These are phyloP conservation scores for Acer negundo DNA, from an alignment of 345 rosid genomes.

Conservation along the genomic window DNA sequence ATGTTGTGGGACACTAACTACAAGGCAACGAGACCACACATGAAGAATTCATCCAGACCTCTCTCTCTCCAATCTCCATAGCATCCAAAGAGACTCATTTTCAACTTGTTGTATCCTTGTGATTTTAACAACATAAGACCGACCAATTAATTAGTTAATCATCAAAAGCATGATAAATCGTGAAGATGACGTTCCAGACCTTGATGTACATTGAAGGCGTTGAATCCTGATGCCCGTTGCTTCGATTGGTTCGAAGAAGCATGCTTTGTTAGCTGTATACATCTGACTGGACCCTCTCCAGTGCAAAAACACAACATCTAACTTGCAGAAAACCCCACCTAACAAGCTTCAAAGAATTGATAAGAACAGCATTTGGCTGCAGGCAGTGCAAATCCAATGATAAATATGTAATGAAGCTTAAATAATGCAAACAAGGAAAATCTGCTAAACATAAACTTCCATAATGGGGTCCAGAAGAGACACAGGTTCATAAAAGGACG, in stretches of 20 bases:
- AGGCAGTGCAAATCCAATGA: background rate
- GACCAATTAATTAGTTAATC: too few species aligned
- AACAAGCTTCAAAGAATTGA: background rate
- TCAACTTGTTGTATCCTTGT: background rate
- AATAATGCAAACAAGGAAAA: background rate
- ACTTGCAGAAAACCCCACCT: background rate
- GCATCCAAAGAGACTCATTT: slow-evolving; percentile 4
- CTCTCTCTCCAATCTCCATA: background rate
- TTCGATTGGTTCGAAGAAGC: background rate
- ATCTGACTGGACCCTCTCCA: background rate
- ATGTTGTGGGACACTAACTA: background rate
- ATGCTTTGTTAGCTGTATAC: background rate
- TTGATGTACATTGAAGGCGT: background rate
- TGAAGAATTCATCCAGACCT: background rate
- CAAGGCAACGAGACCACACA: background rate
- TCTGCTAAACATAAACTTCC: background rate
- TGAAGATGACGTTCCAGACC: background rate
- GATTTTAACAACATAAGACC: background rate
- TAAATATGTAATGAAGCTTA: background rate
- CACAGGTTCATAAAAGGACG: background rate
- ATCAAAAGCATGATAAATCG: background rate
- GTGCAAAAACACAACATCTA: background rate
- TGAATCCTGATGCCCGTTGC: background rate
- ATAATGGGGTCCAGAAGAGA: background rate
- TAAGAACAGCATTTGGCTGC: background rate